These are phyloP conservation scores for Thuidium tamariscinum DNA, from an alignment of 225 moss, liverwort and hornwort genomes.

Conservation along the genomic window DNA sequence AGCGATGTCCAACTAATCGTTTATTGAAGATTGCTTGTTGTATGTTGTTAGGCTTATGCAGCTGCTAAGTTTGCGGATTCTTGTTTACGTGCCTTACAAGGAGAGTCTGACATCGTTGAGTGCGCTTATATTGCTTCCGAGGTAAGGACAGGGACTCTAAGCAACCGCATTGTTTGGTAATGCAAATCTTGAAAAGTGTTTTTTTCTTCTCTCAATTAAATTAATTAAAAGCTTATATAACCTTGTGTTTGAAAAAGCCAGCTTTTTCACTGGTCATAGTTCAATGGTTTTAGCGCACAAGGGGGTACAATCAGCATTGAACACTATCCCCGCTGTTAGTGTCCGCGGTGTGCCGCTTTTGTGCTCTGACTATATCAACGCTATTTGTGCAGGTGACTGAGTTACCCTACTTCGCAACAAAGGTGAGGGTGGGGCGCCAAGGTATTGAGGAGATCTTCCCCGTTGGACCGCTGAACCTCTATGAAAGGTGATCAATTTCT, in stretches of 20 bases:
- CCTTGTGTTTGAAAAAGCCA: background rate
- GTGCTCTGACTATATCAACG: background rate
- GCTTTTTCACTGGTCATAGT: background rate
- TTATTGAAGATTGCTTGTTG: background rate
- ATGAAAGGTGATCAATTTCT: conserved; percentile 55
- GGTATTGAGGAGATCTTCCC: conserved; percentile 83
- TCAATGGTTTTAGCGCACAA: background rate
- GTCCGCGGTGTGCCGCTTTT: background rate
- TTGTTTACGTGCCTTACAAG: conserved; percentile 68
- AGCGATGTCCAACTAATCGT: background rate
- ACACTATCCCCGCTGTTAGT: background rate
- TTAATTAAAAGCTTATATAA: background rate
- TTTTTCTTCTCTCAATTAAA: background rate
- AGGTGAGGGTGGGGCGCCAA: conserved; percentile 76
- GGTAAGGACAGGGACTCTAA: conserved; percentile 25
- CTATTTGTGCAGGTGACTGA: conserved; percentile 72
- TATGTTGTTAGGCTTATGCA: conserved; percentile 70
- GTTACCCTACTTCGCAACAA: conserved; percentile 86
- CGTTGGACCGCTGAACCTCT: conserved; percentile 66
- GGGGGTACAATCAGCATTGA: background rate
- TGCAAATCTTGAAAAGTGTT: background rate
- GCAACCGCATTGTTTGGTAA: background rate
- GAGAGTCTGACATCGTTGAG: conserved; percentile 66
- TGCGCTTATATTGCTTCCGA: conserved; percentile 80
- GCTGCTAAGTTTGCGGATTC: conserved; percentile 91